Conservation (phyloP, 1,139 yeast species). For the Suhomyces guaymorum region DNA sequence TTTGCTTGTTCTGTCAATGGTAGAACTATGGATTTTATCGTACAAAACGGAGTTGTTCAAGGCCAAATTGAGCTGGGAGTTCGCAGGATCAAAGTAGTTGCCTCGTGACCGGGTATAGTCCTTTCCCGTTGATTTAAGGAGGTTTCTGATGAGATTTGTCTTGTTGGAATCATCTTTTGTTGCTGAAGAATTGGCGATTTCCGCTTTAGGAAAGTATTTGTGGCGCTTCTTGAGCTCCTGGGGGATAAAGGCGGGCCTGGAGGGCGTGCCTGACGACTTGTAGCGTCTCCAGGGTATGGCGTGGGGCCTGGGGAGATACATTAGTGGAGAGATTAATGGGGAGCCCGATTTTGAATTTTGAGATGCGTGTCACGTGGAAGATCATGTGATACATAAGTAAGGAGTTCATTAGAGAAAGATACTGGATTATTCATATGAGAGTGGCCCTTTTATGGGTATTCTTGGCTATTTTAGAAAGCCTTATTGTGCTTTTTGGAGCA, state of each 20-base stretch:
- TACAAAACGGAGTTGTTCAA: slow-evolving; percentile 17
- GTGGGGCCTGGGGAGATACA: neutral
- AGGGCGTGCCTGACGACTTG: neutral
- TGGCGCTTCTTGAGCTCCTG: slow-evolving; percentile 8
- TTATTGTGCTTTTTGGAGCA: too few relatives aligned
- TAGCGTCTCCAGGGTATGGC: slow-evolving; percentile 4
- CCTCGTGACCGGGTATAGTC: slow-evolving; percentile 8
- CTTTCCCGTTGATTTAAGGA: slow-evolving; percentile 10
- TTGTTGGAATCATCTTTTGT: neutral
- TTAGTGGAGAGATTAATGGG: neutral
- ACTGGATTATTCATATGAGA: too few relatives aligned
- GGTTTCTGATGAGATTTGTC: slow-evolving; percentile 4
- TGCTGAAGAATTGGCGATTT: neutral
- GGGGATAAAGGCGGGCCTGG: slow-evolving; percentile 6
- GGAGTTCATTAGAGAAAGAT: too few relatives aligned
- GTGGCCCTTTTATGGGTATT: too few relatives aligned
- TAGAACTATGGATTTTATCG: slow-evolving; percentile 17
- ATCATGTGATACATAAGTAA: too few relatives aligned
- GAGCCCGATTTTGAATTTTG: too few relatives aligned
- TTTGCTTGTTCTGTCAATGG: slow-evolving; percentile 19
- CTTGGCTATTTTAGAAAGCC: too few relatives aligned
- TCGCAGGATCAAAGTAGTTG: slow-evolving; percentile 18
- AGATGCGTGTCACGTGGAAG: too few relatives aligned
- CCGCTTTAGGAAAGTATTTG: slow-evolving; percentile 5
- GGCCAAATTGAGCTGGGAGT: slow-evolving; percentile 15